Evolutionary conservation across 202 grass and related monocot species (phyloP).

Genomic region (Bolboschoenoplectus hybrid): DNA sequence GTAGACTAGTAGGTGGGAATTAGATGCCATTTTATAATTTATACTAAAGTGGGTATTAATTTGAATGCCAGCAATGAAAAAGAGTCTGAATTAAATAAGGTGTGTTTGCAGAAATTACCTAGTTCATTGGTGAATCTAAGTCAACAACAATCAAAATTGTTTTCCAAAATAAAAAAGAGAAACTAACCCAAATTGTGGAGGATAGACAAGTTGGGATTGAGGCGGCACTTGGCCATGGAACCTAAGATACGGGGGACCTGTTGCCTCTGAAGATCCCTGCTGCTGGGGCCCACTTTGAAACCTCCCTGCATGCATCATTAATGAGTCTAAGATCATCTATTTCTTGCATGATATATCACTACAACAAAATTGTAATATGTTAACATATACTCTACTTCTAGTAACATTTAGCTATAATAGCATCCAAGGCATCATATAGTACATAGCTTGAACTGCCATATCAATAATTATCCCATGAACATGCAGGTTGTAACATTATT

Average conservation of each 20-base stretch:
- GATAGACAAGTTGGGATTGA: slow-evolving; percentile 53
- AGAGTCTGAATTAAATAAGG: neutral
- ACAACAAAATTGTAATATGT: neutral
- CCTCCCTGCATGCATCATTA: slow-evolving; percentile 43
- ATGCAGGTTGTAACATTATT: neutral
- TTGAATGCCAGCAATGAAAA: neutral
- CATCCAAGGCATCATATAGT: neutral
- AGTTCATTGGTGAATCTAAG: neutral
- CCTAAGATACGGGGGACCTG: slow-evolving; percentile 42
- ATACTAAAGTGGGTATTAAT: neutral
- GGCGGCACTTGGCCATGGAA: slow-evolving; percentile 55
- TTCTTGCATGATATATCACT: neutral
- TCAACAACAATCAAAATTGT: neutral
- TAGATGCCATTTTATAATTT: neutral
- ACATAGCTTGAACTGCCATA: neutral
- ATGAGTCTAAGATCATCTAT: neutral
- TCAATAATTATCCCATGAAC: neutral
- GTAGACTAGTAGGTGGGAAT: neutral
- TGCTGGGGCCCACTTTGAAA: slow-evolving; percentile 39
- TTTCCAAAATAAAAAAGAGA: neutral
- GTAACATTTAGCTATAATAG: neutral
- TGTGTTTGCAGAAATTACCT: neutral
- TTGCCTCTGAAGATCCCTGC: slow-evolving; percentile 42
- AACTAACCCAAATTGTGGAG: slow-evolving; percentile 64
- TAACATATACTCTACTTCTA: neutral